Evolutionary conservation across 1,284 basidiomycete genomes (phyloP).

Genomic region (Cryptococcus amylolentus): DNA sequence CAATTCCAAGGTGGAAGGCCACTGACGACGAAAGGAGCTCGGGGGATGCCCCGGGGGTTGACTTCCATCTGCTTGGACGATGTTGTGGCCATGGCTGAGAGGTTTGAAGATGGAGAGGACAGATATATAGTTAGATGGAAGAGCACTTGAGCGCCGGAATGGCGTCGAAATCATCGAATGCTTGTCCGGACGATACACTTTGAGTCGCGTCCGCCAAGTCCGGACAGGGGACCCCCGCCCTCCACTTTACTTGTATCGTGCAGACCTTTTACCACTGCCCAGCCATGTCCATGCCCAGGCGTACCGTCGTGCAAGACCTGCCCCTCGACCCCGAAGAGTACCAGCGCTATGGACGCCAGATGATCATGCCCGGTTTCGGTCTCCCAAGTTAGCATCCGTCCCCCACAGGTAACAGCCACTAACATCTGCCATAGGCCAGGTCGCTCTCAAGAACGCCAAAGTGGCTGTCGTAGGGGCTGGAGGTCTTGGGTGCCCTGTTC

Average conservation of each 20-base stretch:
- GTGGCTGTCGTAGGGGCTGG: conserved; percentile 92
- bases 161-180: too few relatives aligned
- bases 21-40: conserved; percentile 90
- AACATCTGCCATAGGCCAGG: conserved; percentile 61
- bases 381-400: conserved; percentile 59
- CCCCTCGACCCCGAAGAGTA: conserved; percentile 63
- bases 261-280: background rate
- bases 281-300: background rate
- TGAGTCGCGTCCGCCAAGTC: too few relatives aligned
- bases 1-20: background rate
- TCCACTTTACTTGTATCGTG: too few relatives aligned
- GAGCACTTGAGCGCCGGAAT: too few relatives aligned
- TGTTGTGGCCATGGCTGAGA: conserved; percentile 16
- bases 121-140: too few relatives aligned
- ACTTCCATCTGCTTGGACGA: conserved; percentile 53
- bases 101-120: too few relatives aligned
- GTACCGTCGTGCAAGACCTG: conserved; percentile 1
- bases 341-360: conserved; percentile 88
- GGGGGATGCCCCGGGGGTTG: conserved; percentile 88
- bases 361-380: conserved; percentile 90
- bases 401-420: background rate
- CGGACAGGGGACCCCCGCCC: too few relatives aligned
- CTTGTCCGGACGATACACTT: too few relatives aligned
- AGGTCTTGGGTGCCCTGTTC: conserved; percentile 89
- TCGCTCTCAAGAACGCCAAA: conserved; percentile 69